Base-by-base conservation (phyloP, 805 yeast genomes). In the Nakazawaea ishiwadae region DNA sequence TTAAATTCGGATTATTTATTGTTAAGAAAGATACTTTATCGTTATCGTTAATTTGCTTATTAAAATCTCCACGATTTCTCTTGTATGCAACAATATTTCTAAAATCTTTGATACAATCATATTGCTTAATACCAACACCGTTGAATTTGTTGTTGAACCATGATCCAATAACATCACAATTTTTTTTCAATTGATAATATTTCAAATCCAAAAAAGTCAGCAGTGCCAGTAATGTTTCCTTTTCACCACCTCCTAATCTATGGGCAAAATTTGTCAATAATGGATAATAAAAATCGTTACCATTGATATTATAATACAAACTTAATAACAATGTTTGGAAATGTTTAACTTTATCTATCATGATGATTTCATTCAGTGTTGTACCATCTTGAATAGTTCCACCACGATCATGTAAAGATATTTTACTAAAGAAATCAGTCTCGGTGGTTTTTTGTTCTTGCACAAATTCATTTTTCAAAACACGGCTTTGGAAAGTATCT, bases 221-320 rank as follows among this genome's bases (percentile, higher is more conserved):
- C 84, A 2, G 89, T 84, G 0, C 89, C 86, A 81, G 65, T 45
- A 80, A 79, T 0, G 90, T 82, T 48, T 82, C 89, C 54, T 83
- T 83, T 54, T 83, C 89, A 40, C 89, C 89, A 59, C 80, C 86
- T n/a, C 90, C 90, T 37, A 66, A 67, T 0, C 71, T 63, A 5
- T 69, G 71, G 31, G 69, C 68, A 20, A 83, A 81, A 56, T 78
- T 79, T 3, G 82, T 66, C 31, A 81, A 62, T 35, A 81, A 61
- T 2, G 77, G 78, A 53, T 79, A 81, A 55, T 71, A 81, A 42
- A 71, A 65, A 7, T 69, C 60, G 24, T 81, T 83, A 0, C 88
- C 88, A 53, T 70, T 75, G 40, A 77, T 63, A 51, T 82, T 82
- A 59, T 83, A 83, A 58, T 80, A 83, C 29, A 79, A 57, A 0